Evolutionary conservation across 2,329 filamentous ascomycete species (phyloP).

Genomic region (Claviceps cyperi): DNA sequence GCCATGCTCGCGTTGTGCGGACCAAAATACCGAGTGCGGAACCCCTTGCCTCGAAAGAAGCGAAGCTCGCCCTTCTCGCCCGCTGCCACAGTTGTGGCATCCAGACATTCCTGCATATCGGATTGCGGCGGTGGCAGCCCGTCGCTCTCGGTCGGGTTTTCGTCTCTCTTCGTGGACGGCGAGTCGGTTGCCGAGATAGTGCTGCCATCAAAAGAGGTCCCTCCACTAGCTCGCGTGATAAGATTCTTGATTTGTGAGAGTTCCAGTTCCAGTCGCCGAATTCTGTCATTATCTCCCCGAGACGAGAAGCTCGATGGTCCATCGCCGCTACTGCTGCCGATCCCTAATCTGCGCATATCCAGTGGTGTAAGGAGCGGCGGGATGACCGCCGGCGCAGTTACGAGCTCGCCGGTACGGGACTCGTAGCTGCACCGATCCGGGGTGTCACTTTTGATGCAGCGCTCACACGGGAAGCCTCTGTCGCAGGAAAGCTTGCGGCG

Average conservation of each 20-base stretch:
- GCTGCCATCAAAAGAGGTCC: slow-evolving; percentile 33
- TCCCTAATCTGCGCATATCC: slow-evolving; percentile 24
- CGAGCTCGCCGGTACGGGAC: slow-evolving; percentile 36
- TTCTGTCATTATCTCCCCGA: slow-evolving; percentile 39
- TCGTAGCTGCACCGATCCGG: slow-evolving; percentile 46
- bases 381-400: slow-evolving; percentile 31
- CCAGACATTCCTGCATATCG: slow-evolving; percentile 26
- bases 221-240: slow-evolving; percentile 27
- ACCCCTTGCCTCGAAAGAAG: slow-evolving; percentile 44
- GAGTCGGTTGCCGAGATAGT: slow-evolving; percentile 31
- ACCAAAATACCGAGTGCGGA: slow-evolving; percentile 45
- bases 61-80: slow-evolving; percentile 38
- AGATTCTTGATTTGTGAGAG: slow-evolving; percentile 40
- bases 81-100: slow-evolving; percentile 23
- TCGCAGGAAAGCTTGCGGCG: slow-evolving; percentile 48
- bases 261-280: slow-evolving; percentile 44
- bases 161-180: slow-evolving; percentile 31
- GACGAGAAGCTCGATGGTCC: slow-evolving; percentile 16
- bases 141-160: slow-evolving; percentile 17
- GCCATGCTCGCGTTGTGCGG: slow-evolving; percentile 47
- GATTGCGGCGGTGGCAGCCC: slow-evolving; percentile 18
- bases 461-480: slow-evolving; percentile 45
- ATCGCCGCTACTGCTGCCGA: slow-evolving; percentile 16
- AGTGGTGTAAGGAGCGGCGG: slow-evolving; percentile 28
- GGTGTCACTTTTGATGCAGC: slow-evolving; percentile 47